Conservation (phyloP, 176 grass and related monocot genomes). For the Leersia perrieri region DNA sequence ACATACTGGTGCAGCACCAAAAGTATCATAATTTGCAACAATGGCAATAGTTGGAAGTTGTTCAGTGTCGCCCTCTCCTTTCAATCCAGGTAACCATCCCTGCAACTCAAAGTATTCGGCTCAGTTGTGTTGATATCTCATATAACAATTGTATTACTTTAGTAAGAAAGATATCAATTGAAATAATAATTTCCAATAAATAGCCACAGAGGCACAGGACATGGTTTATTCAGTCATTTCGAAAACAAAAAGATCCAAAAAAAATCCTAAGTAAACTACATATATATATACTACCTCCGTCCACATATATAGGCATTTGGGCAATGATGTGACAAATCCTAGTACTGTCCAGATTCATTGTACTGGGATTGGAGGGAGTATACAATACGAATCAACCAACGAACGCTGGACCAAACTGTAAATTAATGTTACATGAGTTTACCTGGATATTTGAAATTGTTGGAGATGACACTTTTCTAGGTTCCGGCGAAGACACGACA, state of each 20-base stretch:
- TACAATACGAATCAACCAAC: constrained; percentile 16
- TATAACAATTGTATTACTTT: not conserved
- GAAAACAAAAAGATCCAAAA: not conserved
- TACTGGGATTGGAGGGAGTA: too few species aligned
- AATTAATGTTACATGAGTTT: not conserved
- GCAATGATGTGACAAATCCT: too few species aligned
- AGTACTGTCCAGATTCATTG: too few species aligned
- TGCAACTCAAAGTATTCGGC: constrained; percentile 38
- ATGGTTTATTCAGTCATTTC: not conserved
- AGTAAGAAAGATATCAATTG: not conserved
- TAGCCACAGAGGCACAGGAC: not conserved
- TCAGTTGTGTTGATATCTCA: constrained; percentile 15
- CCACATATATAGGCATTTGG: too few species aligned
- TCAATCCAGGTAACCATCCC: constrained; percentile 92
- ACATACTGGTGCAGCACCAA: constrained; percentile 92
- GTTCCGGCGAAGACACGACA: constrained; percentile 68
- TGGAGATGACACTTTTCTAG: constrained; percentile 80
- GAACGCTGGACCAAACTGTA: constrained; percentile 5
- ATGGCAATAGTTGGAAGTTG: constrained; percentile 97
- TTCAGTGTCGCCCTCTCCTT: constrained; percentile 78
- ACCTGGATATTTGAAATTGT: constrained; percentile 99
- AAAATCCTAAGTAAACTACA: not conserved
- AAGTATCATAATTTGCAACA: constrained; percentile 98
- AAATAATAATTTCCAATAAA: not conserved
- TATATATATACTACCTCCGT: too few species aligned